These are phyloP conservation scores for Emmonsiellopsis sp. DNA, from an alignment of 2,329 filamentous ascomycete species.

Conservation along the genomic window DNA sequence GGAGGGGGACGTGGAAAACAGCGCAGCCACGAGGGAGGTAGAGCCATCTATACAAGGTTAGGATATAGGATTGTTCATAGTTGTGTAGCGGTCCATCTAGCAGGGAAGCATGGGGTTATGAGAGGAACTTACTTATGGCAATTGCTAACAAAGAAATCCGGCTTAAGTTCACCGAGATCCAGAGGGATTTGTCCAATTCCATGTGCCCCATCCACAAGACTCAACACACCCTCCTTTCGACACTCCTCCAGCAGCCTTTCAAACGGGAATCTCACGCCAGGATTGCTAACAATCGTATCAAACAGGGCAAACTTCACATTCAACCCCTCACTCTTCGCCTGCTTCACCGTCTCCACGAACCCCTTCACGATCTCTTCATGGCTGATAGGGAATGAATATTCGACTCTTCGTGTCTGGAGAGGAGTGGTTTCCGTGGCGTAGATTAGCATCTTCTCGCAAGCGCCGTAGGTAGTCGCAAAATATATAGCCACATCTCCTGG, in stretches of 20 bases:
- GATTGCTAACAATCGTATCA: conserved; percentile 70
- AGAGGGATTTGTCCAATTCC: conserved; percentile 69
- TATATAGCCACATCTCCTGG: conserved; percentile 64
- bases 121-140: conserved; percentile 56
- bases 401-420: conserved; percentile 45
- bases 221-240: conserved; percentile 57
- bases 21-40: conserved; percentile 71
- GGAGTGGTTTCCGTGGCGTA: conserved; percentile 62
- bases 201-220: conserved; percentile 77
- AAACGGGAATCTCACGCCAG: conserved; percentile 73
- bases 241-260: conserved; percentile 58
- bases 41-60: conserved; percentile 55
- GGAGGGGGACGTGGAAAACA: conserved; percentile 65
- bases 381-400: conserved; percentile 58
- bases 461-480: conserved; percentile 71
- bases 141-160: conserved; percentile 83
- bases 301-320: conserved; percentile 62
- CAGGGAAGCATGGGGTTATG: not conserved
- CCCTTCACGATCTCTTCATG: conserved; percentile 56
- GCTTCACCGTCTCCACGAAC: conserved; percentile 52
- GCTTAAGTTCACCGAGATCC: conserved; percentile 56
- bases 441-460: conserved; percentile 63
- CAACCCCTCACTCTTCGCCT: conserved; percentile 48
- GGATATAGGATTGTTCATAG: too few relatives aligned
- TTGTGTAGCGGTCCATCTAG: too few relatives aligned